A percentile compares a stretch with the other conserved stretches of the same genome.
Conservation (phyloP, 78 protist genomes). For the Chrysochromulina parva region DNA sequence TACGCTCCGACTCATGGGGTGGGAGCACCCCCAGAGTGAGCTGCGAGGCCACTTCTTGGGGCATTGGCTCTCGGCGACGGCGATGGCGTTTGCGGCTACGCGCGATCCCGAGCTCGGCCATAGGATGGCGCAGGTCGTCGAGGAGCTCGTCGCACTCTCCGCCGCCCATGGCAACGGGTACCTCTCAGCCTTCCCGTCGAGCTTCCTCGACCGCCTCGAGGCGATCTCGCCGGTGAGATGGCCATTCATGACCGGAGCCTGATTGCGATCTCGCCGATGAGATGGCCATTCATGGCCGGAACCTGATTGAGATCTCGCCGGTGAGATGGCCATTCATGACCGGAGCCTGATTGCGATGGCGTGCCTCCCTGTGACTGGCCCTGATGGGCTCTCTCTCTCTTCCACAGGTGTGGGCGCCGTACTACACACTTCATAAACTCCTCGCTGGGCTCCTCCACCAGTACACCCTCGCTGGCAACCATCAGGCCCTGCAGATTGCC, state of each 20-base stretch:
- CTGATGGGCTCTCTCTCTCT: too few relatives aligned
- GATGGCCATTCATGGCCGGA: neutral
- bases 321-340: neutral
- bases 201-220: neutral
- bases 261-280: too few relatives aligned
- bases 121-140: neutral
- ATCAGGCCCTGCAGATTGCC: neutral
- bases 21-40: neutral
- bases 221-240: neutral
- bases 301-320: neutral
- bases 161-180: neutral
- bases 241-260: too few relatives aligned
- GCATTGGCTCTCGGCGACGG: neutral
- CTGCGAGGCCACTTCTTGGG: slow-evolving; percentile 14
- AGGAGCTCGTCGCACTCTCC: neutral
- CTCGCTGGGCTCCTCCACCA: neutral
- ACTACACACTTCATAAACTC: neutral
- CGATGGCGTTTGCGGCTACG: neutral
- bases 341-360: too few relatives aligned
- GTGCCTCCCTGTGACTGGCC: too few relatives aligned
- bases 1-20: neutral
- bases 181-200: neutral
- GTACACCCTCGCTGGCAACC: neutral
- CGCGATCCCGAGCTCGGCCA: neutral
- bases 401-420: neutral